Evolutionary conservation across 2,329 filamentous ascomycete genomes (phyloP).

Genomic region (Ceratocystiopsis brevicomis): DNA sequence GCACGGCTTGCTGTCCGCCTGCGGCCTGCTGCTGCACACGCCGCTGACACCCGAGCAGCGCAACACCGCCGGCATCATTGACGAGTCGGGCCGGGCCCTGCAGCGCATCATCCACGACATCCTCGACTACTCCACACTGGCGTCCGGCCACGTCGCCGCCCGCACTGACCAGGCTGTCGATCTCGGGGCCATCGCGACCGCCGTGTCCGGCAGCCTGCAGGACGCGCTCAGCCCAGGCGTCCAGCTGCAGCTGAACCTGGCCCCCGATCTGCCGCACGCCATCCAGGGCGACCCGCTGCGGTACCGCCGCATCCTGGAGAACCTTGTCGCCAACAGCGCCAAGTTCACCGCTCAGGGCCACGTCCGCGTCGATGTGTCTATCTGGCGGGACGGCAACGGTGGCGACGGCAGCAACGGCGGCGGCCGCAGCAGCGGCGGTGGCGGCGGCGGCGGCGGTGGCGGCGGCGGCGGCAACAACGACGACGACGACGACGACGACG

Average conservation of each 20-base stretch:
- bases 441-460: no score
- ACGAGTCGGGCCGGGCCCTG: slow-evolving; percentile 38
- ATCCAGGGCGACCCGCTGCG: slow-evolving; percentile 38
- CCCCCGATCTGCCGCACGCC: slow-evolving; percentile 27
- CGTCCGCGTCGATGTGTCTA: slow-evolving; percentile 24
- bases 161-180: slow-evolving; percentile 29
- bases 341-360: slow-evolving; percentile 41
- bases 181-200: slow-evolving; percentile 24
- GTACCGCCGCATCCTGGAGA: slow-evolving; percentile 43
- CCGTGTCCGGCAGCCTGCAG: slow-evolving; percentile 31
- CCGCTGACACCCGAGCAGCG: slow-evolving; percentile 31
- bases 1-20: slow-evolving; percentile 42
- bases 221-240: slow-evolving; percentile 26
- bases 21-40: slow-evolving; percentile 36
- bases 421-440: no score
- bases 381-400: slow-evolving; percentile 8
- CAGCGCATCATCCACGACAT: slow-evolving; percentile 46
- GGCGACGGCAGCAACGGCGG: slow-evolving; percentile 18
- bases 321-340: slow-evolving; percentile 39
- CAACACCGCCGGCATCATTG: slow-evolving; percentile 36
- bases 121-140: slow-evolving; percentile 46
- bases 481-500: slow-evolving; percentile 14
- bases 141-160: slow-evolving; percentile 39
- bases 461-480: slow-evolving; percentile 16
- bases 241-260: slow-evolving; percentile 23